Evolutionary conservation across 352 stramenopile genomes (phyloP).

Genomic region (Pythium phragmiticola): DNA sequence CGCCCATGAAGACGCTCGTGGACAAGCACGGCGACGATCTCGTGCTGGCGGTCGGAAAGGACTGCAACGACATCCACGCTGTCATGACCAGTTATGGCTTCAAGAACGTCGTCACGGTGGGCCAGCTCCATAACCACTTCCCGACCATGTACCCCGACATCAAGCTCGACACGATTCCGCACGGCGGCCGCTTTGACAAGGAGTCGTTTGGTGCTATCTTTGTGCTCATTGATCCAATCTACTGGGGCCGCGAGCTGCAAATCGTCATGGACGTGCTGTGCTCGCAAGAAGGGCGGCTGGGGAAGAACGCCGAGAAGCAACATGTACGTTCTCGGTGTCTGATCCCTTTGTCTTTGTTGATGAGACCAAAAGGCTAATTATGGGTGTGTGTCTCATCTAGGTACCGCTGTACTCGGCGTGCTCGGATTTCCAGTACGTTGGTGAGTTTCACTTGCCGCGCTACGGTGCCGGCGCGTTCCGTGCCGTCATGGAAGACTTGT

Average conservation of each 20-base stretch:
- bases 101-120: slow-evolving; percentile 78
- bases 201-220: slow-evolving; percentile 66
- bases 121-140: slow-evolving; percentile 75
- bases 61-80: slow-evolving; percentile 54
- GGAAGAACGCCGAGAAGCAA: slow-evolving; percentile 45
- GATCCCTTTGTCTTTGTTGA: neutral
- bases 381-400: slow-evolving; percentile 14
- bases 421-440: slow-evolving; percentile 88
- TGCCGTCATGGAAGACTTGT: slow-evolving; percentile 76
- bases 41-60: slow-evolving; percentile 78
- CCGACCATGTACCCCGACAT: slow-evolving; percentile 82
- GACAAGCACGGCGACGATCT: slow-evolving; percentile 68
- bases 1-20: slow-evolving; percentile 71
- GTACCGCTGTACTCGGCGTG: slow-evolving; percentile 83
- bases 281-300: slow-evolving; percentile 51
- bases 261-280: slow-evolving; percentile 76
- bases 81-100: slow-evolving; percentile 84
- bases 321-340: slow-evolving; percentile 21
- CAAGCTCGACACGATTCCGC: slow-evolving; percentile 40
- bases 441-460: slow-evolving; percentile 78
- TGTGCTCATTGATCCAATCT: slow-evolving; percentile 77
- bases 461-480: slow-evolving; percentile 83
- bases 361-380: neutral
- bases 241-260: slow-evolving; percentile 75
- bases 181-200: slow-evolving; percentile 51